Conservation (phyloP, 352 stramenopile species). For the Blastocystis sp. region DNA sequence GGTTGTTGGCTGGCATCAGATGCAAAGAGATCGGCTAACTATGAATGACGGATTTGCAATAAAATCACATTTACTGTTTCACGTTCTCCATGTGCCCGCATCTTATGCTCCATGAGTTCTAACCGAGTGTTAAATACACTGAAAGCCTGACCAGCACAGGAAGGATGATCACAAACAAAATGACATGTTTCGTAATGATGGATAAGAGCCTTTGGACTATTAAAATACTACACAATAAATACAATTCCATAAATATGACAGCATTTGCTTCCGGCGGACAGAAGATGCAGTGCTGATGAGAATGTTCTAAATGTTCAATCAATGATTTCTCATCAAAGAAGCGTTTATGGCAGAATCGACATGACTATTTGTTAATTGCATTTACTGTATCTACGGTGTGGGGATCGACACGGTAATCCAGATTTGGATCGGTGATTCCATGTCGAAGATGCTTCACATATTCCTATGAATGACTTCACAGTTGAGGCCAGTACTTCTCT, state of each 20-base stretch:
- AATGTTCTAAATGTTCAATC: neutral
- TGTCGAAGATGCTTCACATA: neutral
- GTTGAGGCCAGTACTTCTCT: neutral
- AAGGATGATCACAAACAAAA: slow-evolving; percentile 38
- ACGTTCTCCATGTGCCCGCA: neutral
- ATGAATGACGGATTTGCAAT: neutral
- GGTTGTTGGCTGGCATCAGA: neutral
- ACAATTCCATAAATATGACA: neutral
- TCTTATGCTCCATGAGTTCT: slow-evolving; percentile 49
- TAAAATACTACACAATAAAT: slow-evolving; percentile 17
- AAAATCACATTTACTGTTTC: neutral
- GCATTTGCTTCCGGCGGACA: slow-evolving; percentile 21
- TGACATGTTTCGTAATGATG: slow-evolving; percentile 6
- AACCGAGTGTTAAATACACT: slow-evolving; percentile 2
- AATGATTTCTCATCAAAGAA: slow-evolving; percentile 37
- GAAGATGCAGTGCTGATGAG: slow-evolving; percentile 50
- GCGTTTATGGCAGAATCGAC: slow-evolving; percentile 33
- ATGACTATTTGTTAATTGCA: neutral
- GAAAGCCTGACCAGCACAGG: slow-evolving; percentile 24
- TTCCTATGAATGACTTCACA: neutral
- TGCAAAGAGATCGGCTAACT: slow-evolving; percentile 16
- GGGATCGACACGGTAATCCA: slow-evolving; percentile 35
- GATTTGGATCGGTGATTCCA: neutral
- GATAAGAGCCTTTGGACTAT: neutral
- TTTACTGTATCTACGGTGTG: neutral